Evolutionary conservation across 352 stramenopile genomes (phyloP).

Genomic region (Plasmopara muralis): DNA sequence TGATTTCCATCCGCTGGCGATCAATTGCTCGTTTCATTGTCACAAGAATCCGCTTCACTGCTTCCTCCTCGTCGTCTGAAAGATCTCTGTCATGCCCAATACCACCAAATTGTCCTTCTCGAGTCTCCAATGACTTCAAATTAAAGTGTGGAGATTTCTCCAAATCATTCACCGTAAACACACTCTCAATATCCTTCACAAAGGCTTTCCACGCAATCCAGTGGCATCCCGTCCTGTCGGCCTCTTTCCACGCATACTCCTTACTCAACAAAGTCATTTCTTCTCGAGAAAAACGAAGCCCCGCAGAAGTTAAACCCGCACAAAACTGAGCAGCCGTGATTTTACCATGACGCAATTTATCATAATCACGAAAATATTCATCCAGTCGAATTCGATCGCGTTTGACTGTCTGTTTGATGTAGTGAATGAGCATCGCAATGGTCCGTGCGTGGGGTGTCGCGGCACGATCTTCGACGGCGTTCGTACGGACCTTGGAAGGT

Average conservation of each 20-base stretch:
- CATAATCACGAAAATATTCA: constrained; percentile 81
- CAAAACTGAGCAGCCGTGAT: constrained; percentile 63
- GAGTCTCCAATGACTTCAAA: constrained; percentile 36
- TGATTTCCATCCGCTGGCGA: constrained; percentile 69
- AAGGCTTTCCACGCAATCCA: constrained; percentile 72
- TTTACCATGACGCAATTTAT: constrained; percentile 74
- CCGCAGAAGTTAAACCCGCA: constrained; percentile 48
- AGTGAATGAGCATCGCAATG: constrained; percentile 64
- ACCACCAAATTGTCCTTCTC: constrained; percentile 53
- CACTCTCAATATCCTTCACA: constrained; percentile 73
- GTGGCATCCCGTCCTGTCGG: constrained; percentile 52
- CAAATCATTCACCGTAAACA: constrained; percentile 73
- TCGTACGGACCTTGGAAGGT: constrained; percentile 31
- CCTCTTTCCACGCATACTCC: constrained; percentile 49
- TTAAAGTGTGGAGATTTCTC: constrained; percentile 59
- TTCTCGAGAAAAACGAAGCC: constrained; percentile 44
- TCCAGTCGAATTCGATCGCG: constrained; percentile 75
- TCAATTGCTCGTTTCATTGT: constrained; percentile 54
- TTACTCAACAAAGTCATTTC: constrained; percentile 51
- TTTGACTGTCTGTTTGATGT: constrained; percentile 78
- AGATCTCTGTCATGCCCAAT: constrained; percentile 48
- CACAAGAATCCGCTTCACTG: constrained; percentile 40
- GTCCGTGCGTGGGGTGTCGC: constrained; percentile 33
- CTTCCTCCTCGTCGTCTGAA: constrained; percentile 35
- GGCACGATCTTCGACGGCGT: constrained; percentile 32